A percentile compares a stretch with the other conserved stretches of the same genome.
Conservation (phyloP, 371 early-diverging fungal genomes). For the Sporodiniella umbellata region DNA sequence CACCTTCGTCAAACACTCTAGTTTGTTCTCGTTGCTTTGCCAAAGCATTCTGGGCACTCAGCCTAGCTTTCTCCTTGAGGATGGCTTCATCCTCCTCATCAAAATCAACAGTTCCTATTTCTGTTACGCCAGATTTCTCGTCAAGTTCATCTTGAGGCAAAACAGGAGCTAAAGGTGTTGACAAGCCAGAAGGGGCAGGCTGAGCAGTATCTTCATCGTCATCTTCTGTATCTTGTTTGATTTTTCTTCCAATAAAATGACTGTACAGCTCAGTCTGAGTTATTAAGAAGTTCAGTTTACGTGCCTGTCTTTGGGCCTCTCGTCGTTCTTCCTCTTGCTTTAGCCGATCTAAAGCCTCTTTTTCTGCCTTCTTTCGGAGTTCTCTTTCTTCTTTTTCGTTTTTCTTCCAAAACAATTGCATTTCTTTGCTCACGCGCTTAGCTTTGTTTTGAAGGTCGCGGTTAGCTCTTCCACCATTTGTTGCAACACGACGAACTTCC, state of each 20-base stretch:
- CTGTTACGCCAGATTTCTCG: slow-evolving; percentile 14
- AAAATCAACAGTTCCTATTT: slow-evolving; percentile 71
- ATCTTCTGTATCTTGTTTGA: slow-evolving; percentile 43
- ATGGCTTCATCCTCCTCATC: slow-evolving; percentile 74
- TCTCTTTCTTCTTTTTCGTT: slow-evolving; percentile 93
- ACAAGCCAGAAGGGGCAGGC: slow-evolving; percentile 21
- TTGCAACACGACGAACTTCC: slow-evolving; percentile 49
- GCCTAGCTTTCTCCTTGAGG: slow-evolving; percentile 68
- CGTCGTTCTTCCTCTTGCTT: slow-evolving; percentile 87
- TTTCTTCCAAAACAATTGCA: slow-evolving; percentile 86
- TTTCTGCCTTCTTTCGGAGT: slow-evolving; percentile 84
- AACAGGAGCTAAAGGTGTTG: slow-evolving; percentile 14
- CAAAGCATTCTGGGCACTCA: slow-evolving; percentile 77
- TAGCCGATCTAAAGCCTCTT: slow-evolving; percentile 80
- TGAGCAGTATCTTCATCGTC: slow-evolving; percentile 49
- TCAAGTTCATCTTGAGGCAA: slow-evolving; percentile 14
- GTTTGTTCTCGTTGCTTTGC: slow-evolving; percentile 72
- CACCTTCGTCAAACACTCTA: slow-evolving; percentile 68
- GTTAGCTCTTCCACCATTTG: slow-evolving; percentile 41
- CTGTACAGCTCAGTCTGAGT: slow-evolving; percentile 97
- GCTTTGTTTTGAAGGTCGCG: slow-evolving; percentile 46
- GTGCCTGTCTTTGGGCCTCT: slow-evolving; percentile 87
- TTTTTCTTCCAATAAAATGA: slow-evolving; percentile 91
- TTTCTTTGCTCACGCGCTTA: slow-evolving; percentile 48
- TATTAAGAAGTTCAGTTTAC: slow-evolving; percentile 95